A percentile compares a stretch with the other conserved stretches of the same genome.
phyloP scores from a whole-genome alignment of 305 asterid genomes.

The Rubia occidens region DNA sequence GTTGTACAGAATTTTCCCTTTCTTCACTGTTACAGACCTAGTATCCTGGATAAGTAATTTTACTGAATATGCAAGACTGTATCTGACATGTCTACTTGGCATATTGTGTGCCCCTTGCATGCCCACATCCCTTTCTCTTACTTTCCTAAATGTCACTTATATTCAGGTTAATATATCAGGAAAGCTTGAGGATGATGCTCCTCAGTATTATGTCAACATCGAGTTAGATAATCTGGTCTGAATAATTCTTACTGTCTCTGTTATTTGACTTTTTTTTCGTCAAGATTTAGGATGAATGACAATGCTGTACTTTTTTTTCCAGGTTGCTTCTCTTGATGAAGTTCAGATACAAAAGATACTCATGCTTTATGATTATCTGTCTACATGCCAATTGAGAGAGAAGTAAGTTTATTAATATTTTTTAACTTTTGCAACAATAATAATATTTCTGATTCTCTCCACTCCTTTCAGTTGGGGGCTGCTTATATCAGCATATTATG shows the following conservation, averaged over 20 bases:
- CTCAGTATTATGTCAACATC: constrained; percentile 60
- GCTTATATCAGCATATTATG: no score
- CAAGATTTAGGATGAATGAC: constrained; percentile 14
- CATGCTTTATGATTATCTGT: constrained; percentile 56
- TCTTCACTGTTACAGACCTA: neutral
- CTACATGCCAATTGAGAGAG: constrained; percentile 64
- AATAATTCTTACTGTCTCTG: constrained; percentile 16
- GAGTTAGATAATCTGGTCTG: constrained; percentile 63
- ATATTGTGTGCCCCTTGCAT: neutral
- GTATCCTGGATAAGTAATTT: neutral
- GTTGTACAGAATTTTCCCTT: neutral
- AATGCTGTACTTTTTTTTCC: constrained; percentile 20
- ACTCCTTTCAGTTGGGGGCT: neutral
- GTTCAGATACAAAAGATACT: constrained; percentile 71
- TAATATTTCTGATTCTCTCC: neutral
- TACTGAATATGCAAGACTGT: neutral
- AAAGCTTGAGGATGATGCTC: constrained; percentile 65
- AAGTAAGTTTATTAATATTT: constrained; percentile 37
- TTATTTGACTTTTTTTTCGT: constrained; percentile 17
- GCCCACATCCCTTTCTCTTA: neutral
- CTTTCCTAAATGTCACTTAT: constrained; percentile 17
- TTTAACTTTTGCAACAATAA: no score
- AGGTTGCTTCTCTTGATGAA: constrained; percentile 71
- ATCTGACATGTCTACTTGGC: neutral
- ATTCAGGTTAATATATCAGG: constrained; percentile 86